Percentiles rank a stretch among this genome's conserved stretches.
Evolutionary conservation across 768 basidiomycete genomes (phyloP).

Genomic region (Chalciporus piperatus): DNA sequence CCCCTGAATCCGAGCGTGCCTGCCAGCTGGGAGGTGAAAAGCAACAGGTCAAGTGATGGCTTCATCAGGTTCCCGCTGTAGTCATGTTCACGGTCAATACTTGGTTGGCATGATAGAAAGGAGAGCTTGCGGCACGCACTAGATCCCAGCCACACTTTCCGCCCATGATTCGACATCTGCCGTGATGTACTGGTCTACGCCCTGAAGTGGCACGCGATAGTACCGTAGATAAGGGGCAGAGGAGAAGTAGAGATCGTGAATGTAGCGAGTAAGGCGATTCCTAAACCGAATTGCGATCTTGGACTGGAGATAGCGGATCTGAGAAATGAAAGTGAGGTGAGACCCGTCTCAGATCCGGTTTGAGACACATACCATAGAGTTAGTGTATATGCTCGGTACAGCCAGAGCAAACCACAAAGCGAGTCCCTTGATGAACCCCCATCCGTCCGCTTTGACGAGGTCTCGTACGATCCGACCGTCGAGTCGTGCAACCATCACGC

Average conservation of each 20-base stretch:
- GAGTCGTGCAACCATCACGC: constrained; percentile 81
- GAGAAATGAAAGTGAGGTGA: not conserved
- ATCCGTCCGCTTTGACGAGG: constrained; percentile 82
- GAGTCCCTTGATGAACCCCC: constrained; percentile 79
- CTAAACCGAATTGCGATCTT: constrained; percentile 80
- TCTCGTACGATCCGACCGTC: constrained; percentile 90
- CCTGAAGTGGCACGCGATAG: constrained; percentile 62
- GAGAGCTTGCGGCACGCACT: constrained; percentile 53
- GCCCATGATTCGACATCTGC: constrained; percentile 90
- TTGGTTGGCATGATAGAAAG: not conserved
- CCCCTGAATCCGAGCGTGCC: constrained; percentile 85
- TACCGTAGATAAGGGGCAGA: constrained; percentile 69
- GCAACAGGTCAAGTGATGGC: constrained; percentile 82
- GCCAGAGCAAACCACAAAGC: constrained; percentile 88
- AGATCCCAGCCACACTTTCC: constrained; percentile 79
- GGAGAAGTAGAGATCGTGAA: constrained; percentile 88
- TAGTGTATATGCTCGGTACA: constrained; percentile 92
- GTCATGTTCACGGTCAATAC: not conserved
- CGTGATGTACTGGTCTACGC: constrained; percentile 90
- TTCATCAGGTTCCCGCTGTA: constrained; percentile 88
- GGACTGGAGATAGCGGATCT: constrained; percentile 89
- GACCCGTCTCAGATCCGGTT: not conserved
- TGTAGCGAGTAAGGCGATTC: constrained; percentile 85
- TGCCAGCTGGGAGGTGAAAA: constrained; percentile 91
- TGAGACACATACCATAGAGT: constrained; percentile 69